These are phyloP conservation scores for Podaxis sp. DNA, from an alignment of 768 basidiomycete genomes.

Conservation along the genomic window DNA sequence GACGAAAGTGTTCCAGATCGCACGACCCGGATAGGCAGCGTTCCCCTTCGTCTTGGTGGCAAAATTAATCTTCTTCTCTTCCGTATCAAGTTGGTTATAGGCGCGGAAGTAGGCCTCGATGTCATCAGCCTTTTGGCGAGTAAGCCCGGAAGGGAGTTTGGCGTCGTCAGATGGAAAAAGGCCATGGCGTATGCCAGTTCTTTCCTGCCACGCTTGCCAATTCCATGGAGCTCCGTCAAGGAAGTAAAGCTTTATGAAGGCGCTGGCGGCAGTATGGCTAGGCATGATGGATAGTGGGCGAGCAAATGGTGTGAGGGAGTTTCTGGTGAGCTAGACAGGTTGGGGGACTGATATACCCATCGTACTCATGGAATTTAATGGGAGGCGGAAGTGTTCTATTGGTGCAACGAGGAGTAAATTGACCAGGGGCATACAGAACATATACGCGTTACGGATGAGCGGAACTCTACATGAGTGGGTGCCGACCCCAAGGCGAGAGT, in stretches of 20 bases:
- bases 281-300: background rate
- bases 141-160: slow-evolving; percentile 16
- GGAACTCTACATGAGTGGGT: too few relatives aligned
- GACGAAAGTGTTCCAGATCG: background rate
- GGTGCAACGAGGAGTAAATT: too few relatives aligned
- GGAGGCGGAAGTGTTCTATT: too few relatives aligned
- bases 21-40: background rate
- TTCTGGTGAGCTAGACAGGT: too few relatives aligned
- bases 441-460: too few relatives aligned
- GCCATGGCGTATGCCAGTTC: slow-evolving; percentile 19
- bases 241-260: slow-evolving; percentile 3
- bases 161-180: slow-evolving; percentile 20
- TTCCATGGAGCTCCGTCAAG: slow-evolving; percentile 16
- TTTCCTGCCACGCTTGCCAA: slow-evolving; percentile 17
- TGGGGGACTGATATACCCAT: too few relatives aligned
- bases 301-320: too few relatives aligned
- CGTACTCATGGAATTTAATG: too few relatives aligned
- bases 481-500: too few relatives aligned
- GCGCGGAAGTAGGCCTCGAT: slow-evolving; percentile 19
- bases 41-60: background rate
- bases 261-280: slow-evolving; percentile 1
- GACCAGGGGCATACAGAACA: too few relatives aligned
- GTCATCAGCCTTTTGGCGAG: slow-evolving; percentile 9
- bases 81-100: background rate
- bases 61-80: slow-evolving; percentile 19